A percentile compares a stretch with the other conserved stretches of the same genome.
phyloP scores from a whole-genome alignment of 2,329 filamentous ascomycete genomes.

The Xylariales sp. region DNA sequence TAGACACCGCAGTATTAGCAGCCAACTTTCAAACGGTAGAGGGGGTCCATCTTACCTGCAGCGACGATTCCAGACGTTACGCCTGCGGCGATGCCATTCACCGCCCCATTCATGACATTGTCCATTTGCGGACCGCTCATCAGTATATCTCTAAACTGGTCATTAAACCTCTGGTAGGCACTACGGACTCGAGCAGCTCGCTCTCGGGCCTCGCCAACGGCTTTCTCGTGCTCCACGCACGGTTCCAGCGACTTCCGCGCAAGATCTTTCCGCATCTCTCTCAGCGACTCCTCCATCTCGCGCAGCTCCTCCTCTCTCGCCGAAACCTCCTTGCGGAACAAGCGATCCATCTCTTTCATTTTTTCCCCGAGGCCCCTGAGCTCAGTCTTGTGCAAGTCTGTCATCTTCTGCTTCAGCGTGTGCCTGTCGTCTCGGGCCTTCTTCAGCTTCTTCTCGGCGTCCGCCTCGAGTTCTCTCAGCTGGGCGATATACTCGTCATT shows the following conservation, averaged over 20 bases:
- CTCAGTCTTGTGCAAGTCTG: background rate
- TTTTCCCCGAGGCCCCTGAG: background rate
- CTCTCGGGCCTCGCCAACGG: too few relatives aligned
- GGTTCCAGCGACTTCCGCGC: background rate
- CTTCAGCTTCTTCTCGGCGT: background rate
- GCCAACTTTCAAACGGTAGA: too few relatives aligned
- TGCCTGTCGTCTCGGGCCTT: background rate
- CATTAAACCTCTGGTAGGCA: too few relatives aligned
- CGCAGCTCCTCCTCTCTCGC: background rate
- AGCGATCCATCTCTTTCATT: background rate
- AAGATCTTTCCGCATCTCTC: conserved; percentile 9
- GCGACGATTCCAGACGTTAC: conserved; percentile 7
- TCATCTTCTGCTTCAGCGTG: conserved; percentile 3
- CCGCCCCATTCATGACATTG: background rate
- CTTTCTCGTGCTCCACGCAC: too few relatives aligned
- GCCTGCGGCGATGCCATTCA: conserved; percentile 4
- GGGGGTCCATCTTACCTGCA: background rate
- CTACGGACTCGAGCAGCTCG: too few relatives aligned
- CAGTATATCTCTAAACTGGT: too few relatives aligned
- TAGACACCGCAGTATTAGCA: too few relatives aligned
- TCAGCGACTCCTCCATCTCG: conserved; percentile 5
- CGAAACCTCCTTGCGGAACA: background rate
- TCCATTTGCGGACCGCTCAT: background rate
- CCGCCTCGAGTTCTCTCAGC: too few relatives aligned
- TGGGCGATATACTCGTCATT: too few relatives aligned